Evolutionary conservation across 495 filamentous ascomycete species (phyloP).

Genomic region (Chaetomium fimeti): DNA sequence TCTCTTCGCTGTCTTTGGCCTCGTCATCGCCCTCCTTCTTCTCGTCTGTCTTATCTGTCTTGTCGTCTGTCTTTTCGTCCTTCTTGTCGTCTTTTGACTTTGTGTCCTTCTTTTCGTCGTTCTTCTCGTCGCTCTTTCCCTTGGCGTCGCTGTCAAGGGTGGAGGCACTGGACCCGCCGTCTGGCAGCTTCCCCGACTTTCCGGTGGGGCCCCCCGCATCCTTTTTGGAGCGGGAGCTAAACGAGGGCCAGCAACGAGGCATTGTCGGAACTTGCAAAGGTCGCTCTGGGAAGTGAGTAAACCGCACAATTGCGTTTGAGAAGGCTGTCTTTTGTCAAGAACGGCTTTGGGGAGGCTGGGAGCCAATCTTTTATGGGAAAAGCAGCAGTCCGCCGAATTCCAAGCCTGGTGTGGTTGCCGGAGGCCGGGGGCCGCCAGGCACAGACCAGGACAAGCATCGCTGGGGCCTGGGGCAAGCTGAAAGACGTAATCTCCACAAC

Average conservation of each 20-base stretch:
- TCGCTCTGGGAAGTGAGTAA: not conserved
- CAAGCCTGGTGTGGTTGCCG: slow-evolving; percentile 1
- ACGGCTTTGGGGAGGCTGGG: not conserved
- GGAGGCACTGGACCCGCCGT: slow-evolving; percentile 21
- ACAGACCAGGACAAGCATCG: not conserved
- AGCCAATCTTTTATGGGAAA: slow-evolving; percentile 2
- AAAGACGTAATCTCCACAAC: slow-evolving; percentile 21
- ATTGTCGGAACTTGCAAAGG: slow-evolving; percentile 12
- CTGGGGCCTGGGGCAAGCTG: slow-evolving; percentile 12
- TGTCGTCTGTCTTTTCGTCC: slow-evolving; percentile 6
- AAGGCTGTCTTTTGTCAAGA: not conserved
- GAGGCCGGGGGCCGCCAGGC: not conserved
- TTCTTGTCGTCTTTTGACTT: slow-evolving; percentile 11
- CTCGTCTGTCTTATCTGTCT: slow-evolving; percentile 14
- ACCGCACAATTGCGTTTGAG: not conserved
- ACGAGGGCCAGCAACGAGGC: slow-evolving; percentile 27
- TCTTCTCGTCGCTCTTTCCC: slow-evolving; percentile 10
- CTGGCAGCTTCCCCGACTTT: slow-evolving; percentile 20
- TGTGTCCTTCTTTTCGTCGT: slow-evolving; percentile 15
- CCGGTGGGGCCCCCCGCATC: slow-evolving; percentile 9
- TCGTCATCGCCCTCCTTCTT: slow-evolving; percentile 14
- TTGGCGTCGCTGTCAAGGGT: slow-evolving; percentile 9
- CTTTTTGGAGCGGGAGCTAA: slow-evolving; percentile 24
- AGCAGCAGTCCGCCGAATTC: not conserved
- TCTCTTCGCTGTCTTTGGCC: slow-evolving; percentile 15